Evolutionary conservation across 495 filamentous ascomycete species (phyloP), one percentile per base, ranked within the genome.

Genomic region (Bacidia rubella): DNA sequence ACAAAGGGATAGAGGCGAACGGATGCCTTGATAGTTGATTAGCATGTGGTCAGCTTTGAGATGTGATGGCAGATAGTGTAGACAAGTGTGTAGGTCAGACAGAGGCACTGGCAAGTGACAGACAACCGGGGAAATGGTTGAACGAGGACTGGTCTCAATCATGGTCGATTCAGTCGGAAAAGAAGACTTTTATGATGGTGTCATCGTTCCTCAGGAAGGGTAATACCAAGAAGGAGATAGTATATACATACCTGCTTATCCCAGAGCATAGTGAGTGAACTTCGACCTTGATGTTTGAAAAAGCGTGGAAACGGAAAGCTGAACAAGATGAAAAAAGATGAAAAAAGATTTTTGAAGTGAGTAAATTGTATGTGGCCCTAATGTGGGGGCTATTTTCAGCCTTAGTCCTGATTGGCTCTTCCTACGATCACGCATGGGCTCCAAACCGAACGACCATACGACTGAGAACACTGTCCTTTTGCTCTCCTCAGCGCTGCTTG

Each of bases 51-150:
- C n/a, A n/a, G n/a, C n/a, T n/a, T n/a, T n/a, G n/a, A n/a, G n/a
- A n/a, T n/a, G n/a, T n/a, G n/a, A n/a, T n/a, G 20, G 41, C 9
- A 17, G 41, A 44, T 22, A 44, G 41, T 9, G 19, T n/a, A 22
- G 17, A n/a, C 9, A 9, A 39, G 10, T 10, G 20, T 9, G 17
- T 29, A 41, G 60, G 67, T 90, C 88, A 95, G 88, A 92, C 86
- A 87, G 83, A 66, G 79, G 76, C 92, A 93, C 88, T 95, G 88
- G 88, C 88, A 88, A 95, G 88, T 92, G 93, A 79, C 87, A 90
- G 83, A 80, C 76, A 70, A 74, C 74, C 76, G 71, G 76, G 71
- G 77, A 79, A n/a, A 74, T 15, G 73, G 74, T 70, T 68, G 74
- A 79, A 83, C 81, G 78, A 79, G 65, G 75, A 74, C 74, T 68